Evolutionary conservation across 768 basidiomycete species (phyloP).

Genomic region (Boletus rufocinnamomeus): DNA sequence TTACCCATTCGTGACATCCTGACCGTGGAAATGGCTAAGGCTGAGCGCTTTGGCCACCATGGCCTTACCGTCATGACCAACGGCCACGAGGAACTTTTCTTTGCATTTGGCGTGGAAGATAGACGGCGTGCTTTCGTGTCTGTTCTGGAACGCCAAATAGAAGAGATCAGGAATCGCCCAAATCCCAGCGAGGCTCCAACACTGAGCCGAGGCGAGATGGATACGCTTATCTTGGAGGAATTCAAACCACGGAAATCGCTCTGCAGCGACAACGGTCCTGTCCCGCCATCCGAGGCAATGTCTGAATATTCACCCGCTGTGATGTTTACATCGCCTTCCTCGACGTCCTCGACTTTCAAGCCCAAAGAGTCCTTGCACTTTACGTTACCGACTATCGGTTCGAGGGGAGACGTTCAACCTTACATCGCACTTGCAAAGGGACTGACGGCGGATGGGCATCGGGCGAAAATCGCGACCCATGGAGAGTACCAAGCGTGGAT

Average conservation of each 20-base stretch:
- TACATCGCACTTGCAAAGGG: too few relatives aligned
- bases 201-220: constrained; percentile 56
- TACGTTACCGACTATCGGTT: background rate
- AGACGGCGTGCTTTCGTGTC: constrained; percentile 76
- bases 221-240: constrained; percentile 84
- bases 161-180: constrained; percentile 58
- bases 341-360: background rate
- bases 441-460: too few relatives aligned
- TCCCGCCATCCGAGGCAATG: background rate
- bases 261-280: background rate
- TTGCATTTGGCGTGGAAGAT: constrained; percentile 85
- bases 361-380: background rate
- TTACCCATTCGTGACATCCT: constrained; percentile 89
- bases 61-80: constrained; percentile 89
- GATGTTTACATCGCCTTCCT: background rate
- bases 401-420: background rate
- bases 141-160: constrained; percentile 80
- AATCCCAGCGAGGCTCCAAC: constrained; percentile 44
- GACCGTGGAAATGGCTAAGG: constrained; percentile 79
- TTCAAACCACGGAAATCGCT: constrained; percentile 35
- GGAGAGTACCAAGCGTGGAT: too few relatives aligned
- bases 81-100: constrained; percentile 97
- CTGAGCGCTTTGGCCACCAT: constrained; percentile 86
- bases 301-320: background rate
- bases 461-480: too few relatives aligned